Base-by-base conservation (phyloP, 2,329 filamentous ascomycete genomes). In the Parafenestella ontariensis region DNA sequence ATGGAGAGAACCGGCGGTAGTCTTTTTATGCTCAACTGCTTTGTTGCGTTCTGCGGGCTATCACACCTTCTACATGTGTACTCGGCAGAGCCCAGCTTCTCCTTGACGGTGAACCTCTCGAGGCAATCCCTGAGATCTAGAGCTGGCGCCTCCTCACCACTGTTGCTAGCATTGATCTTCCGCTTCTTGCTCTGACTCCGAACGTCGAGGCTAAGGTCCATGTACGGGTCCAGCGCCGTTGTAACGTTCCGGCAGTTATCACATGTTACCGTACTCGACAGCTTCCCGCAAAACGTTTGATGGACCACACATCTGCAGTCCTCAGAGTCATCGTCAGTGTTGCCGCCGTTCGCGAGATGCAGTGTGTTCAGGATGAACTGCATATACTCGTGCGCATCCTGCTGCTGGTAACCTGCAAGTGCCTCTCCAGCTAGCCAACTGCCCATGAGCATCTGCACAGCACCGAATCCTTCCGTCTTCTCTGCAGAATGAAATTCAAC, bases 321-420 rank as follows among this genome's bases (percentile, higher is more conserved):
- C 23, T 71, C 71, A 8, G 57, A 78, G 39, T 68, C 62, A 20
- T 57, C 59, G 45, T 70, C 57, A 37, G 70, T 64, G 3, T 71
- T 68, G 42, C 90, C 88, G 13, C 88, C 88, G 65, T 93, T 95
- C 36, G 92, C 81, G 9, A 79, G 87, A 71, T 97, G 94, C 15
- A 99, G 83, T 66, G 95, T 91, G 78, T 97, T 94, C 31, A 96
- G 89, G 29, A 98, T 85, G 70, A 96, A 97, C 72, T 96, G 92
- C 75, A 97, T 96, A 77, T 96, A 98, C 74, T 98, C 94, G 72
- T 98, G 94, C 0, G 94, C 94, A 71, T 98, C 94, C 78, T 98
- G 94, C 76, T 98, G 94, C 68, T 93, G 91, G 67, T 96, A 96
- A 10, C 93, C 95, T 1, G 94, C 91, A 20, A 82, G 69, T 17